Percentiles rank a stretch among this genome's conserved stretches.
phyloP scores from a whole-genome alignment of 139 green algal genomes.

The Picochlorum sp. region DNA sequence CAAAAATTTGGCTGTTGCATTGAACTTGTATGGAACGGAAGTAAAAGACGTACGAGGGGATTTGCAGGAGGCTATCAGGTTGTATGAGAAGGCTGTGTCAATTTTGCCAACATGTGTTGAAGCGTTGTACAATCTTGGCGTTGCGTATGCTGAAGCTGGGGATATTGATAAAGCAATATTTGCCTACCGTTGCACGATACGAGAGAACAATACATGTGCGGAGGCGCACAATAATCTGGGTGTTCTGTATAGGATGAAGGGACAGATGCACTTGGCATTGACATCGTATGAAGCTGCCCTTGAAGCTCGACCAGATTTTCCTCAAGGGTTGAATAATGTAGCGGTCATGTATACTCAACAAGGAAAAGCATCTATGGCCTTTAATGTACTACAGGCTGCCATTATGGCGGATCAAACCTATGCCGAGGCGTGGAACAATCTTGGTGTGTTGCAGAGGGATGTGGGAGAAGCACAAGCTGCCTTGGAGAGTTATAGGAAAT shows the following conservation, averaged over 20 bases:
- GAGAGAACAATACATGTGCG: conserved; percentile 63
- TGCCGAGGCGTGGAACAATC: conserved; percentile 74
- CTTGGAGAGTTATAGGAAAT: conserved; percentile 62
- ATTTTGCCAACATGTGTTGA: conserved; percentile 57
- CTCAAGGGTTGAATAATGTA: conserved; percentile 87
- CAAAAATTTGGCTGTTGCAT: conserved; percentile 77
- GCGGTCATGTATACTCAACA: conserved; percentile 84
- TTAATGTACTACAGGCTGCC: conserved; percentile 70
- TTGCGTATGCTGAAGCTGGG: conserved; percentile 60
- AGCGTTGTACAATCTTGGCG: conserved; percentile 92
- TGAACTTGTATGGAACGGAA: conserved; percentile 67
- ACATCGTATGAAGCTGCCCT: conserved; percentile 47
- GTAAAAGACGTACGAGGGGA: conserved; percentile 33
- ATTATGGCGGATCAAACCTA: conserved; percentile 60
- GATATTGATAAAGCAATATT: conserved; percentile 74
- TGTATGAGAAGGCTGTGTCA: conserved; percentile 63
- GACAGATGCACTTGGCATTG: conserved; percentile 63
- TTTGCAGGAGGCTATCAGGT: conserved; percentile 29
- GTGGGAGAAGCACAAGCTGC: conserved; percentile 45
- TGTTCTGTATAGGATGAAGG: conserved; percentile 54
- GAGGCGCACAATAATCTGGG: conserved; percentile 94
- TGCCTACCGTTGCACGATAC: conserved; percentile 79
- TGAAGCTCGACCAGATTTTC: conserved; percentile 41
- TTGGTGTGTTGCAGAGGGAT: conserved; percentile 71
- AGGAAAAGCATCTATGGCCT: conserved; percentile 59